A percentile compares a stretch with the other conserved stretches of the same genome.
Evolutionary conservation across 345 rosid genomes (phyloP).

Genomic region (Sisymbrium irio): DNA sequence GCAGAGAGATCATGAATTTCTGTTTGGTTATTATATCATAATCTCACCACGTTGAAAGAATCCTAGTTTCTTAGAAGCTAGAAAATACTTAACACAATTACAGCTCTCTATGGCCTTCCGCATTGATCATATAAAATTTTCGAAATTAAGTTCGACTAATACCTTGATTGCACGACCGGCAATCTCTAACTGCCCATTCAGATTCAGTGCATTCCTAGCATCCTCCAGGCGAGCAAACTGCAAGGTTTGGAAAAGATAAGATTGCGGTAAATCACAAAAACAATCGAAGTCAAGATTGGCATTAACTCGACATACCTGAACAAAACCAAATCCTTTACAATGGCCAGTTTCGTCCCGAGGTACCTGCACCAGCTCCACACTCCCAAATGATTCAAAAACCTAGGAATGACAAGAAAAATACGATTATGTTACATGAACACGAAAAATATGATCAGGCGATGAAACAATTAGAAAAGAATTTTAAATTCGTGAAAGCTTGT

Average conservation of each 20-base stretch:
- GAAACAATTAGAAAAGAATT: background rate
- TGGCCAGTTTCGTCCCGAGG: constrained; percentile 85
- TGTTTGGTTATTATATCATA: background rate
- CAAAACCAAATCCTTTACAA: constrained; percentile 97
- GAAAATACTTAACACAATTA: background rate
- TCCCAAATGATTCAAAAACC: constrained; percentile 96
- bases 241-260: constrained; percentile 10
- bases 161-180: constrained; percentile 93
- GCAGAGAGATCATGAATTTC: constrained; percentile 2
- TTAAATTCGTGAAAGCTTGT: background rate
- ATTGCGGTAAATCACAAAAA: constrained; percentile 7
- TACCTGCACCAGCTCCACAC: constrained; percentile 93
- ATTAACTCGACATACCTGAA: constrained; percentile 65
- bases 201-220: constrained; percentile 82
- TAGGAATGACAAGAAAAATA: constrained; percentile 28
- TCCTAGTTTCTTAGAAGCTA: background rate
- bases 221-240: constrained; percentile 95
- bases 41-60: background rate
- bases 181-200: constrained; percentile 90
- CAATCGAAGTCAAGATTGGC: background rate
- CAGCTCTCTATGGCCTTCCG: background rate
- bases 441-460: background rate
- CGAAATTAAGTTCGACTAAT: background rate
- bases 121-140: background rate
- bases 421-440: background rate